phyloP scores from a whole-genome alignment of 805 yeast species.

The Dipodascus geniculatus region DNA sequence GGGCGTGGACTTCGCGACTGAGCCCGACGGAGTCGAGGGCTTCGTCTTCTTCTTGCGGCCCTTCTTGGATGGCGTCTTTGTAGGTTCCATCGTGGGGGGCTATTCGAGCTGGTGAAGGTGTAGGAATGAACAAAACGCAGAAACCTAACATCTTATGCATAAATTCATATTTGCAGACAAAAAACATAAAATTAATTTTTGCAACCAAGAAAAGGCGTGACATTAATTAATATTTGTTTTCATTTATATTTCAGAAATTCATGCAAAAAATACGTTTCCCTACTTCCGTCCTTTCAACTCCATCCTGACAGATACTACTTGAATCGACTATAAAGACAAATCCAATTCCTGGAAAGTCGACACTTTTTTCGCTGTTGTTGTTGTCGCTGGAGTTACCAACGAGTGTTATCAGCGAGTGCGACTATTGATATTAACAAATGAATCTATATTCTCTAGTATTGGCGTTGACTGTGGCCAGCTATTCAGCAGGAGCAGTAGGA shows the following conservation, averaged over 20 bases:
- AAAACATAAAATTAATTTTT: not conserved
- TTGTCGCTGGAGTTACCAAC: no score
- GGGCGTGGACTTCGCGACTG: not conserved
- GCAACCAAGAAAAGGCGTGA: not conserved
- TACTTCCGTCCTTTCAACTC: no score
- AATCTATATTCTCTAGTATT: not conserved
- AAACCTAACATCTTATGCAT: not conserved
- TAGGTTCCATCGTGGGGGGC: not conserved
- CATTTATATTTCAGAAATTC: not conserved
- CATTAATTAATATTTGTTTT: no score
- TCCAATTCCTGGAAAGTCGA: not conserved
- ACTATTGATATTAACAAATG: no score
- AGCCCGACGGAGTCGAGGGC: not conserved
- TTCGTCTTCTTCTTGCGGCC: not conserved
- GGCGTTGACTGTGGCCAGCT: no score
- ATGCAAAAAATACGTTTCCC: not conserved
- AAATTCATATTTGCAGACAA: not conserved
- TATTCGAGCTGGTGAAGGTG: not conserved
- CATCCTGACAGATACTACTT: no score
- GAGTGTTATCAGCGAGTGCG: no score
- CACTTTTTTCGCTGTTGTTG: no score
- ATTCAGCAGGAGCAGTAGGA: no score
- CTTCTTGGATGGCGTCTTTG: not conserved
- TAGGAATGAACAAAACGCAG: not conserved
- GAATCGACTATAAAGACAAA: not conserved